Conservation (phyloP, 1,284 basidiomycete genomes). For the Cystobasidiaceae sp. region DNA sequence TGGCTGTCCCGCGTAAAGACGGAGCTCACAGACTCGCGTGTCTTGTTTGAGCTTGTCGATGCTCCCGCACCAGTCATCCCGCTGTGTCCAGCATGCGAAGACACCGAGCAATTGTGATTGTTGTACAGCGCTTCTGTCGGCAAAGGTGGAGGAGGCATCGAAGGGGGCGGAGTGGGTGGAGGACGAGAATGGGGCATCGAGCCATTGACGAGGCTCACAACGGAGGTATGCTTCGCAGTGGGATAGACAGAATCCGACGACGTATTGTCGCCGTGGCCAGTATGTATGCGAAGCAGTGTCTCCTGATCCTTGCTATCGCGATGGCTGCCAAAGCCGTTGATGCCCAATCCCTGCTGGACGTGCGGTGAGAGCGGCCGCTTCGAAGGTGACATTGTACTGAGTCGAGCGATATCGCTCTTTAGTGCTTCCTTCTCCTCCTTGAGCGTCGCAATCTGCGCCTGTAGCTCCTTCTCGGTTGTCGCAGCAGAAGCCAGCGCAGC, state of each 20-base stretch:
- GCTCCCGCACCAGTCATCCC: slow-evolving; percentile 14
- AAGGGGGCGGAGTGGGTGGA: slow-evolving; percentile 80
- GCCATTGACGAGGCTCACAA: slow-evolving; percentile 13
- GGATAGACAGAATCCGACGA: neutral
- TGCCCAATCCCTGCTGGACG: slow-evolving; percentile 6
- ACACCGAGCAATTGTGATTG: neutral
- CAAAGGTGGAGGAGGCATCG: slow-evolving; percentile 76
- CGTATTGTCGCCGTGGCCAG: neutral
- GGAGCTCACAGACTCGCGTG: slow-evolving; percentile 34
- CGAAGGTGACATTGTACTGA: neutral
- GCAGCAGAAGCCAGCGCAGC: neutral
- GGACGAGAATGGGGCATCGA: slow-evolving; percentile 63
- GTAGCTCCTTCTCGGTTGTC: neutral
- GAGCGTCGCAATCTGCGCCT: neutral
- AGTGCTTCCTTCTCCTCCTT: slow-evolving; percentile 1
- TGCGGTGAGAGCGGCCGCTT: neutral
- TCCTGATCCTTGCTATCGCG: slow-evolving; percentile 6
- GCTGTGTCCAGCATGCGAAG: neutral
- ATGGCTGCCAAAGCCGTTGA: slow-evolving; percentile 1
- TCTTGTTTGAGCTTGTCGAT: slow-evolving; percentile 37
- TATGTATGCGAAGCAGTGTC: neutral
- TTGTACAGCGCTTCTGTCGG: slow-evolving; percentile 51
- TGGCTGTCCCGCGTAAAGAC: slow-evolving; percentile 15
- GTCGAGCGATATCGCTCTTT: slow-evolving; percentile 1
- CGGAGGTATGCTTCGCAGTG: slow-evolving; percentile 9